phyloP scores from a whole-genome alignment of 257 asterid genomes.

The Solanum pinnatisectum region DNA sequence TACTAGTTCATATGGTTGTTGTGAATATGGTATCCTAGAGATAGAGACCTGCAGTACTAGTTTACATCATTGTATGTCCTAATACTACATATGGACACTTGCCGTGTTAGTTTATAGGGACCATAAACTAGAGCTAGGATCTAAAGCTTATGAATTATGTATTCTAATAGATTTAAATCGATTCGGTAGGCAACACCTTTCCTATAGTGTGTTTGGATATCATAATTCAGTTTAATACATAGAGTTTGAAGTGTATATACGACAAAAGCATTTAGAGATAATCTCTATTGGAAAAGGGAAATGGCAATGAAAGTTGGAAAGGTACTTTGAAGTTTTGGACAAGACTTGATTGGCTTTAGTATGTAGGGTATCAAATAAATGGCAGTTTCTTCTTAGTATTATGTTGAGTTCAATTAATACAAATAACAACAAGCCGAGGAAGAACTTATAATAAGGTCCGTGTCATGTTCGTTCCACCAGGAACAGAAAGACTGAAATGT shows the following conservation, averaged over 20 bases:
- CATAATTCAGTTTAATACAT: neutral
- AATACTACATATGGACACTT: neutral
- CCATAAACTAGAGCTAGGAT: neutral
- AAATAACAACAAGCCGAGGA: slow-evolving; percentile 3
- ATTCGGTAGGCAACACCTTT: neutral
- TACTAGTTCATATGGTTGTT: slow-evolving; percentile 1
- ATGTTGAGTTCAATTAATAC: slow-evolving; percentile 8
- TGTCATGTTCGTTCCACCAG: neutral
- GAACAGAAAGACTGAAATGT: neutral
- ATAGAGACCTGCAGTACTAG: neutral
- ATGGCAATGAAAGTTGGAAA: slow-evolving; percentile 12
- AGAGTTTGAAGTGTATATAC: slow-evolving; percentile 1
- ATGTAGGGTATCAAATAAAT: slow-evolving; percentile 30
- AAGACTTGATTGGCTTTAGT: slow-evolving; percentile 31
- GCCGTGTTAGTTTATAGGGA: neutral
- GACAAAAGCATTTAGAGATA: slow-evolving; percentile 12
- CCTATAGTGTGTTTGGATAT: neutral
- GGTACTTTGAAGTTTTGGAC: slow-evolving; percentile 39
- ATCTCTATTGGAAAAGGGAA: neutral
- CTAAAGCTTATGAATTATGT: neutral
- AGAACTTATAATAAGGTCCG: neutral
- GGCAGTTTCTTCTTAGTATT: slow-evolving; percentile 27
- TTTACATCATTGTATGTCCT: neutral
- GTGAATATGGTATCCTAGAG: neutral
- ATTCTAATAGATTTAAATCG: neutral